Conservation (phyloP, 768 basidiomycete genomes). For the Boletus rufocinnamomeus region DNA sequence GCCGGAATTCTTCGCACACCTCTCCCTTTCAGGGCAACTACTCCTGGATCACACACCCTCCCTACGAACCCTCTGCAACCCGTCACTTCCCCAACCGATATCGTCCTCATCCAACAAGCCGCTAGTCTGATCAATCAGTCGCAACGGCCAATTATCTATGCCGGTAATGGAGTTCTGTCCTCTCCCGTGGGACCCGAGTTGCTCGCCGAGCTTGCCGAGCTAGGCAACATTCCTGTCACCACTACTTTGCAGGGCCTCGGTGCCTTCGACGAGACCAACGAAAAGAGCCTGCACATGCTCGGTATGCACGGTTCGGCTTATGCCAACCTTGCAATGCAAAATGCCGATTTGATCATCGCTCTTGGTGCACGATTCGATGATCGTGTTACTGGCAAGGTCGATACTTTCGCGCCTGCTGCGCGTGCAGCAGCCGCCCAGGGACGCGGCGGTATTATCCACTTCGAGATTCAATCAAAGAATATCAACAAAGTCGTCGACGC, state of each 20-base stretch:
- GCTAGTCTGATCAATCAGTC: constrained; percentile 92
- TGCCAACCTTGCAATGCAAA: constrained; percentile 97
- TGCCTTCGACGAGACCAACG: constrained; percentile 89
- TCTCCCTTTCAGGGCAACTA: too few species aligned
- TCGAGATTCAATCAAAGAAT: constrained; percentile 98
- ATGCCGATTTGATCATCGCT: constrained; percentile 96
- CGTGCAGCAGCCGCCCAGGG: constrained; percentile 81
- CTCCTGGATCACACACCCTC: too few species aligned
- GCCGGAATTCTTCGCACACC: too few species aligned
- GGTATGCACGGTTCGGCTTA: constrained; percentile 99
- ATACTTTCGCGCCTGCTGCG: constrained; percentile 89
- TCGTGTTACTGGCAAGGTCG: constrained; percentile 91
- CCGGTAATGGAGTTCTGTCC: constrained; percentile 87
- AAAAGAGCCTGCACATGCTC: constrained; percentile 91
- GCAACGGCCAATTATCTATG: constrained; percentile 89
- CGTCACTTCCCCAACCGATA: constrained; percentile 59
- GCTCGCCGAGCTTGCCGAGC: constrained; percentile 71
- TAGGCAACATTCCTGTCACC: constrained; percentile 95
- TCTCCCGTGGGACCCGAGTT: constrained; percentile 81
- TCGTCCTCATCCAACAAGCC: constrained; percentile 72
- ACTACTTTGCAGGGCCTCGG: constrained; percentile 97
- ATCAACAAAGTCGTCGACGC: constrained; percentile 99
- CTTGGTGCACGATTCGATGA: constrained; percentile 97
- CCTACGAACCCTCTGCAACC: constrained; percentile 72
- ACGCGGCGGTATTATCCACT: constrained; percentile 96